These are phyloP conservation scores for Lipomyces kockii DNA, from an alignment of 805 yeast genomes.

Conservation along the genomic window DNA sequence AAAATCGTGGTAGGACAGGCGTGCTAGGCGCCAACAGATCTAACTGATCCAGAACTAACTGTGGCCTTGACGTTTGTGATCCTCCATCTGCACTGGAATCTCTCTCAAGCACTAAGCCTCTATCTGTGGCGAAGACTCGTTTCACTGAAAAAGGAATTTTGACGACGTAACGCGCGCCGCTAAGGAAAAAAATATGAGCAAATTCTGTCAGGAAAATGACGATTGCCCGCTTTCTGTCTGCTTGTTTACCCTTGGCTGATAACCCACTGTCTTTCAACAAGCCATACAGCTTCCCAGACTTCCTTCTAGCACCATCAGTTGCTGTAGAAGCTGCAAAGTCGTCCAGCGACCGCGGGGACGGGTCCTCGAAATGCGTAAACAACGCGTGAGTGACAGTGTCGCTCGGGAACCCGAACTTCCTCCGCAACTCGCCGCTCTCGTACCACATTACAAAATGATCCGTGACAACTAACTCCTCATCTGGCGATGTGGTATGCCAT, in stretches of 20 bases:
- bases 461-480: constrained; percentile 47
- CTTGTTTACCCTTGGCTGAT: too few species aligned
- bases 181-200: constrained; percentile 63
- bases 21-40: neutral
- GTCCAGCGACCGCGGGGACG: constrained; percentile 3
- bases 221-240: constrained; percentile 47
- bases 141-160: constrained; percentile 71
- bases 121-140: constrained; percentile 65
- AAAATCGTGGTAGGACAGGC: constrained; percentile 48
- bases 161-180: constrained; percentile 63
- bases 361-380: constrained; percentile 56
- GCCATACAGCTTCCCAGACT: constrained; percentile 8
- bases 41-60: constrained; percentile 8
- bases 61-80: constrained; percentile 16
- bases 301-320: constrained; percentile 12
- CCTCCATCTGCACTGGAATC: constrained; percentile 40
- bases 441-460: constrained; percentile 54
- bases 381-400: constrained; percentile 61
- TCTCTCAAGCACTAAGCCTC: constrained; percentile 70
- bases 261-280: neutral
- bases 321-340: constrained; percentile 4
- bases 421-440: constrained; percentile 55
- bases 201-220: constrained; percentile 65
- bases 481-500: constrained; percentile 4
- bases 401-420: constrained; percentile 57